Percentiles rank a stretch among this genome's conserved stretches.
Evolutionary conservation across 2,329 filamentous ascomycete species (phyloP).

Genomic region (Beauveria rudraprayagi): DNA sequence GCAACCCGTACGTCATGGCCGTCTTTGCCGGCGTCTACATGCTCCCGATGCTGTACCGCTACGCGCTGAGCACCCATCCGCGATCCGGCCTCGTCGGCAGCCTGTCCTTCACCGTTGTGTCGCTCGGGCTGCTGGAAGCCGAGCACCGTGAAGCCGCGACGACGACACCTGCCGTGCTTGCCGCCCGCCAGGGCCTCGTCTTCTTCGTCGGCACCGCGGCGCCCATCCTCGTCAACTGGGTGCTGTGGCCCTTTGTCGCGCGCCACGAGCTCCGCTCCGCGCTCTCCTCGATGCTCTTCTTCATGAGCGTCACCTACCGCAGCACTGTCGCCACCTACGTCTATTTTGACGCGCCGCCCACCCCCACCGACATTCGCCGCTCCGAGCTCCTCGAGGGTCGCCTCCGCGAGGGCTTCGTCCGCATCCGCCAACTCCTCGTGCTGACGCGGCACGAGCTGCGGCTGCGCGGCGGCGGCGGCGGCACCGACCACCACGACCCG

Average conservation of each 20-base stretch:
- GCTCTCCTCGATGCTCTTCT: slow-evolving; percentile 48
- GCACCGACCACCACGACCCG: slow-evolving; percentile 43
- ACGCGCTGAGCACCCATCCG: slow-evolving; percentile 45
- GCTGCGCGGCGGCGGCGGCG: slow-evolving; percentile 30
- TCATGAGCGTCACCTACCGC: slow-evolving; percentile 49
- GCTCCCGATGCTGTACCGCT: slow-evolving; percentile 52
- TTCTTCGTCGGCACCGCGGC: slow-evolving; percentile 46
- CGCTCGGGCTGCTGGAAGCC: slow-evolving; percentile 32
- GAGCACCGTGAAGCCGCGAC: slow-evolving; percentile 12
- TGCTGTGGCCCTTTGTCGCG: slow-evolving; percentile 54
- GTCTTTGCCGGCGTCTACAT: slow-evolving; percentile 48
- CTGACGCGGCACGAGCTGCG: slow-evolving; percentile 53
- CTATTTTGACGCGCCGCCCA: slow-evolving; percentile 48
- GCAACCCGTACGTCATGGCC: slow-evolving; percentile 47
- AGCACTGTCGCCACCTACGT: slow-evolving; percentile 48
- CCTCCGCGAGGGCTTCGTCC: slow-evolving; percentile 51
- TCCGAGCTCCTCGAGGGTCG: slow-evolving; percentile 53
- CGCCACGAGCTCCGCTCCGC: slow-evolving; percentile 50
- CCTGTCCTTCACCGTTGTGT: slow-evolving; percentile 47
- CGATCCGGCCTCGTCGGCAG: slow-evolving; percentile 51
- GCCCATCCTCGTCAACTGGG: slow-evolving; percentile 49
- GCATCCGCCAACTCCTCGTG: slow-evolving; percentile 47
- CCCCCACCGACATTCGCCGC: slow-evolving; percentile 38
- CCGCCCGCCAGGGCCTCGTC: slow-evolving; percentile 39
- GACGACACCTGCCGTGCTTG: slow-evolving; percentile 29